Conservation (phyloP, 1,284 basidiomycete species). For the Cryptococcus sp. region DNA sequence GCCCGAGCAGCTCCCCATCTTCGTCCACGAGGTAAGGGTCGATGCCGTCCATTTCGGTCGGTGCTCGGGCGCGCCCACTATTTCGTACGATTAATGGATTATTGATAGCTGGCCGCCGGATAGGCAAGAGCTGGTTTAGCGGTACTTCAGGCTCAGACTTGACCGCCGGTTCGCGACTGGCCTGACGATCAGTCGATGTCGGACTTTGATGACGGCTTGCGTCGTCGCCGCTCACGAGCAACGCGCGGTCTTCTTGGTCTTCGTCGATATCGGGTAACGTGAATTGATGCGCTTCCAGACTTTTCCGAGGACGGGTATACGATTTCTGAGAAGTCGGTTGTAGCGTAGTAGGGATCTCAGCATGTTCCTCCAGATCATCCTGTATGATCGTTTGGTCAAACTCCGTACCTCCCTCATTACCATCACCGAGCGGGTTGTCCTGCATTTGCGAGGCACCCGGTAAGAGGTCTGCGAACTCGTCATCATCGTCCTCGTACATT, state of each 20-base stretch:
- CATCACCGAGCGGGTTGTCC: background rate
- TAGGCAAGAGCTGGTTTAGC: background rate
- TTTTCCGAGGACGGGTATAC: conserved; percentile 10
- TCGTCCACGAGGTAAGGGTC: conserved; percentile 36
- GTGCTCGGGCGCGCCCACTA: background rate
- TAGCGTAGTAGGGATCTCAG: background rate
- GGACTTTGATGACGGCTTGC: background rate
- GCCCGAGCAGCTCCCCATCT: conserved; percentile 23
- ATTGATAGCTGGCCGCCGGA: background rate
- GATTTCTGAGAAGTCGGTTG: conserved; percentile 10
- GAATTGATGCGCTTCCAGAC: conserved; percentile 15
- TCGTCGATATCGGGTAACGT: conserved; percentile 18
- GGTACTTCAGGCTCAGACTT: background rate
- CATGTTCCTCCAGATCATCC: background rate
- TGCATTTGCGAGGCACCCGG: background rate
- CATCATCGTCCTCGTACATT: background rate
- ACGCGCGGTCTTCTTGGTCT: conserved; percentile 28
- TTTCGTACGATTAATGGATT: background rate
- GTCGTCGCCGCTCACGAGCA: conserved; percentile 6
- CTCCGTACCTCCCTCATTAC: background rate
- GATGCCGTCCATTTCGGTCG: background rate
- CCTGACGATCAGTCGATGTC: background rate
- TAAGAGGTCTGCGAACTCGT: conserved; percentile 6
- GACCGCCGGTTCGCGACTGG: background rate
- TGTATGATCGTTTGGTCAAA: background rate